Evolutionary conservation across 768 basidiomycete species (phyloP), one percentile per base, ranked within the genome.

Genomic region (Phaffia australis): DNA sequence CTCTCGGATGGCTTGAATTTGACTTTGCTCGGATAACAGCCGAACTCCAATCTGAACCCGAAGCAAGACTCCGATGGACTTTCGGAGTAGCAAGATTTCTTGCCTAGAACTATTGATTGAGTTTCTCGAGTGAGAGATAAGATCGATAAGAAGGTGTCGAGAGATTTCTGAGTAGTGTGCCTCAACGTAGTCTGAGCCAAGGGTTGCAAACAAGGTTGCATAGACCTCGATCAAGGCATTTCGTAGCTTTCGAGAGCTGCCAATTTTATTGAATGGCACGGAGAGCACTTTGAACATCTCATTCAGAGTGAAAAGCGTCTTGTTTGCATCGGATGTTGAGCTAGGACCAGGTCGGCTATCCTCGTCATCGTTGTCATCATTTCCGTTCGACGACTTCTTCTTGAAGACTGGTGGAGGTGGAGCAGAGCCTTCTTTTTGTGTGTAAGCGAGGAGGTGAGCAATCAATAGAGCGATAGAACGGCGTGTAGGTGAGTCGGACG

Each of bases 191-290:
- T 77, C 73, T 1, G 85, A 69, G 0, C 93, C 94, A 11, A 98
- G 83, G 14, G 81, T 80, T 4, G 81, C 82, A 70, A 98, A 80
- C 2, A 94, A 76, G 0, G 87, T 83, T 6, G 85, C 81, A 72
- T 97, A 95, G 71, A 89, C 85, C 70, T 95, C 89, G 73, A 95
- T 86, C 27, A 98, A 82, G 8, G 89, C 91, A 46, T 90, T 85
- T 25, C 88, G 83, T 1, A 83, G 83, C 75, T 85, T 85, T 49
- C 87, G 83, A 0, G 86, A 80, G 0, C 82, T 72, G 48, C 83
- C 80, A 1, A 83, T 77, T 74, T 86, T 88, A 79, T 89, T 94
- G 78, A 90, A 89, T 32, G 87, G 86, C 0, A 76, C 75, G 0
- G 91, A 90, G 3, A 98, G 81, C 61, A 84, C 84, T n/a, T 74